These are phyloP conservation scores for Acer yangbiense DNA, from an alignment of 345 rosid genomes.

Conservation along the genomic window DNA sequence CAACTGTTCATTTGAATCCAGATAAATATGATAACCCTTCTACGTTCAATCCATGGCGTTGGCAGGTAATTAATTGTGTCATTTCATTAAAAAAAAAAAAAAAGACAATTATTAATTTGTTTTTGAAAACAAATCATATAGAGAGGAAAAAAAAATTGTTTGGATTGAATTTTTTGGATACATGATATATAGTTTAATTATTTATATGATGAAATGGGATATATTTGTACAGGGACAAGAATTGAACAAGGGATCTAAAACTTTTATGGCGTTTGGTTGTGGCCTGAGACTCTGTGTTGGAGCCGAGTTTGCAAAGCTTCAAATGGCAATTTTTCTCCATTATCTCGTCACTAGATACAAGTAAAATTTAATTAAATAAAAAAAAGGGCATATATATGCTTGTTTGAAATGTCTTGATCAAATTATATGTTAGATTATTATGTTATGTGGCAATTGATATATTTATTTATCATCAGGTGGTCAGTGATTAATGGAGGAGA, in stretches of 20 bases:
- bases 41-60: constrained; percentile 1
- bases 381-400: too few species aligned
- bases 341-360: not conserved
- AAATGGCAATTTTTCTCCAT: not conserved
- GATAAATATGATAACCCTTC: not conserved
- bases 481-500: constrained; percentile 19
- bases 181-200: too few species aligned
- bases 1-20: not conserved
- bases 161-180: too few species aligned
- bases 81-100: too few species aligned
- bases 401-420: too few species aligned
- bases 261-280: not conserved
- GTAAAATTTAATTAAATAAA: not conserved
- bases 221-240: not conserved
- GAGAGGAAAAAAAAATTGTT: too few species aligned
- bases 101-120: too few species aligned
- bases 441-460: too few species aligned
- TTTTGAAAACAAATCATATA: too few species aligned
- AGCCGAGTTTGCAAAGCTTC: not conserved
- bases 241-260: not conserved
- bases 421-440: too few species aligned
- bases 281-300: not conserved
- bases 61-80: not conserved
- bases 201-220: not conserved
- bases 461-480: constrained; percentile 11